Evolutionary conservation across 768 basidiomycete genomes (phyloP).

Genomic region (Vararia minispora): DNA sequence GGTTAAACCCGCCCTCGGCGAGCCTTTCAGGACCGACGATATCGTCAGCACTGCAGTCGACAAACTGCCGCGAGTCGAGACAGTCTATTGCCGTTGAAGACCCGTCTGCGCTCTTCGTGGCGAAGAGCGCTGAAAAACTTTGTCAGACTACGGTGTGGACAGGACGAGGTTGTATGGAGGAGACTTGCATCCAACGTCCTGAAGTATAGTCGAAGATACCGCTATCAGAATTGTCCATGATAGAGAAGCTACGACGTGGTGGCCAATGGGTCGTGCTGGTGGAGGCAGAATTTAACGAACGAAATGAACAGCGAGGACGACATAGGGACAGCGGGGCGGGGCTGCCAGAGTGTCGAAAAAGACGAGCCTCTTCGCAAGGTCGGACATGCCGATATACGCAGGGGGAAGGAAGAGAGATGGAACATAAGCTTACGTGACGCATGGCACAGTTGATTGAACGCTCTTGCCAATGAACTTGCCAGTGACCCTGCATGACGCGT

Average conservation of each 20-base stretch:
- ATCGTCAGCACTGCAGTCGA: conserved; percentile 24
- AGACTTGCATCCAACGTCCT: conserved; percentile 33
- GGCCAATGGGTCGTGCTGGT: conserved; percentile 17
- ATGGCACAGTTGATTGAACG: too few relatives aligned
- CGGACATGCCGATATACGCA: conserved; percentile 15
- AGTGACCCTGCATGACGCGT: too few relatives aligned
- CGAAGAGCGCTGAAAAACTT: conserved; percentile 30
- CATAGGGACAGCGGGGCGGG: conserved; percentile 12
- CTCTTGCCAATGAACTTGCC: too few relatives aligned
- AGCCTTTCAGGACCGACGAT: conserved; percentile 27
- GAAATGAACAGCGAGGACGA: conserved; percentile 12
- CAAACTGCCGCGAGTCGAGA: conserved; percentile 31
- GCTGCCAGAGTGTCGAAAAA: conserved; percentile 16
- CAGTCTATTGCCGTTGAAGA: conserved; percentile 28
- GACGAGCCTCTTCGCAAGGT: too few relatives aligned
- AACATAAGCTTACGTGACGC: too few relatives aligned
- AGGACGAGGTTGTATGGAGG: conserved; percentile 20
- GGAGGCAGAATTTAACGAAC: conserved; percentile 16
- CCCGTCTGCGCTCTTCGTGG: conserved; percentile 30
- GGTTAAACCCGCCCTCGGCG: conserved; percentile 27
- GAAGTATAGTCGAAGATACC: conserved; percentile 32
- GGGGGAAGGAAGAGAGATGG: too few relatives aligned
- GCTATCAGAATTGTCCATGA: conserved; percentile 18
- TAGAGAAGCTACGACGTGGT: conserved; percentile 24
- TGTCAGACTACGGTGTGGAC: conserved; percentile 20